Conservation (phyloP, 331 rosid species). For the Dryas integrifolia region DNA sequence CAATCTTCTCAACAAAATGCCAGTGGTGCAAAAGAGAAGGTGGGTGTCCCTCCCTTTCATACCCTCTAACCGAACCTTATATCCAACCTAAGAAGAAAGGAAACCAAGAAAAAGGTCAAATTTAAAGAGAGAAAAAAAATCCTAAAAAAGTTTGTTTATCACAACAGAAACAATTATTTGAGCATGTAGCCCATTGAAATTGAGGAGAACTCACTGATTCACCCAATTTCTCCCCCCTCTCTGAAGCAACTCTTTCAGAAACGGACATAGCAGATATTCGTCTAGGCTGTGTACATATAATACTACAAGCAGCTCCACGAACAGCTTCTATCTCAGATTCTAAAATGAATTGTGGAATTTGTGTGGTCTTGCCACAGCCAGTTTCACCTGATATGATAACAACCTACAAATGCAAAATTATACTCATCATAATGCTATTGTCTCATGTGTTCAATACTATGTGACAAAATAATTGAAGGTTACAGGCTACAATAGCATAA, state of each 20-base stretch:
- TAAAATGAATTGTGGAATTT: slow-evolving; percentile 92
- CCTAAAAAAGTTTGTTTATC: neutral
- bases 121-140: neutral
- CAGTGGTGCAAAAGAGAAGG: slow-evolving; percentile 97
- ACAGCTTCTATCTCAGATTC: slow-evolving; percentile 80
- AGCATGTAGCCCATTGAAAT: slow-evolving; percentile 14
- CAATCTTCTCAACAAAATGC: slow-evolving; percentile 88
- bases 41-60: slow-evolving; percentile 86
- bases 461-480: slow-evolving; percentile 1
- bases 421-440: neutral
- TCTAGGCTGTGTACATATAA: slow-evolving; percentile 95
- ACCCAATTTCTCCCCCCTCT: slow-evolving; percentile 94
- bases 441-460: neutral
- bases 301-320: slow-evolving; percentile 73
- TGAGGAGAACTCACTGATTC: slow-evolving; percentile 73
- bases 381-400: slow-evolving; percentile 87
- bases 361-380: slow-evolving; percentile 99
- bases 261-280: slow-evolving; percentile 96
- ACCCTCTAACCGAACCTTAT: slow-evolving; percentile 96
- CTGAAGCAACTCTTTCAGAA: slow-evolving; percentile 91
- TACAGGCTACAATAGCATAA: neutral
- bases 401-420: slow-evolving; percentile 49
- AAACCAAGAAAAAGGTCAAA: slow-evolving; percentile 20
- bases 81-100: slow-evolving; percentile 66
- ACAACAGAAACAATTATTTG: neutral